phyloP scores from a whole-genome alignment of 2,329 filamentous ascomycete genomes.

The Cytospora piceicola region DNA sequence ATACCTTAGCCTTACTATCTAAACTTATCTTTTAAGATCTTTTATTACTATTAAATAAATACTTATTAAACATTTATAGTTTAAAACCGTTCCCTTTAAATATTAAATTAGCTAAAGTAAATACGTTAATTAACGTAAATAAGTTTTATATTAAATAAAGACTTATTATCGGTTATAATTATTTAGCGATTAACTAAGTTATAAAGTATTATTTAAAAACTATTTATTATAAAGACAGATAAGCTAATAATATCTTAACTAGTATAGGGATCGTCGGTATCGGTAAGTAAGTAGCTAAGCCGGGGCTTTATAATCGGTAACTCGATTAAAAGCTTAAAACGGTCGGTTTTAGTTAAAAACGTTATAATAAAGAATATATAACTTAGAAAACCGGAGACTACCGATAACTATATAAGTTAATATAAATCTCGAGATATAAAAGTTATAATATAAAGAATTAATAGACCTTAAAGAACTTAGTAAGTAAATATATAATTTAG shows the following conservation, averaged over 20 bases:
- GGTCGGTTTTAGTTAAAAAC: too few species aligned
- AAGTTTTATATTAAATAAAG: neutral
- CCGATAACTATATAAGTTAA: too few species aligned
- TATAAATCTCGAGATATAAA: too few species aligned
- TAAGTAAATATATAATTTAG: neutral
- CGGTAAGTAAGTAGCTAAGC: neutral
- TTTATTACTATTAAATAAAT: too few species aligned
- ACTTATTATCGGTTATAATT: constrained; percentile 3
- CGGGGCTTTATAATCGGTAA: neutral
- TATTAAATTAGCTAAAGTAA: neutral
- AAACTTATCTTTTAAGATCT: too few species aligned
- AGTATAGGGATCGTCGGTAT: neutral
- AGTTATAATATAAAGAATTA: too few species aligned
- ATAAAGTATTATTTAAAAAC: neutral
- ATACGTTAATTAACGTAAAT: neutral
- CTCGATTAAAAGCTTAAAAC: neutral
- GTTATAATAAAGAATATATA: too few species aligned
- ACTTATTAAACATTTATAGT: too few species aligned
- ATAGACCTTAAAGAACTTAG: neutral
- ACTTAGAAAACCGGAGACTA: too few species aligned
- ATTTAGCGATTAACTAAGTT: neutral
- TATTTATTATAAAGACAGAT: neutral
- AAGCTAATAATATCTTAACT: neutral
- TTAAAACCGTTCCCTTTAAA: too few species aligned
- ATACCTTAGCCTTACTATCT: too few species aligned